These are phyloP conservation scores for Auricularia heimuer DNA, from an alignment of 768 basidiomycete genomes.

Conservation along the genomic window DNA sequence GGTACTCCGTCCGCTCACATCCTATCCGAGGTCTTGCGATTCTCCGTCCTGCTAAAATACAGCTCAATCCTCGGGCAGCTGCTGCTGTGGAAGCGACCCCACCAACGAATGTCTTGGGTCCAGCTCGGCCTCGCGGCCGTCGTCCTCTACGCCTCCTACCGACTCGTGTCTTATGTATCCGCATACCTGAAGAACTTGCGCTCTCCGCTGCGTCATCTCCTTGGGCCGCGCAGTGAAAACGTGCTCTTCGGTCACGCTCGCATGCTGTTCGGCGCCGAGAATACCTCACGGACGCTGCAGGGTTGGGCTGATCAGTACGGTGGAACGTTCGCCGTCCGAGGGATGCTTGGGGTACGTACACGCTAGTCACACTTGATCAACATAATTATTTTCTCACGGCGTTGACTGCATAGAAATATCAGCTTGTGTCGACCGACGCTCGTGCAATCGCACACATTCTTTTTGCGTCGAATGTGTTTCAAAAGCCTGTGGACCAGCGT, in stretches of 20 bases:
- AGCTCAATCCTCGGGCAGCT: no score
- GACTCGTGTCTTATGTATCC: no score
- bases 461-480: conserved; percentile 42
- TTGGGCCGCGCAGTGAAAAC: background rate
- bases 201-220: background rate
- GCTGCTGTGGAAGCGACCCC: no score
- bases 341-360: background rate
- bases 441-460: conserved; percentile 58
- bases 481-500: conserved; percentile 39
- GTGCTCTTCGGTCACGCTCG: background rate
- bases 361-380: background rate
- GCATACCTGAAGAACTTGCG: background rate
- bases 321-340: background rate
- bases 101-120: no score
- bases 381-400: background rate
- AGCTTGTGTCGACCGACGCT: conserved; percentile 47
- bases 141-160: no score
- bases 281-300: background rate
- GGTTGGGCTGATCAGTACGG: background rate
- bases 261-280: background rate
- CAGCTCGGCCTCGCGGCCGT: no score
- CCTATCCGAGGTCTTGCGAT: no score
- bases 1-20: no score
- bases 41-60: no score
- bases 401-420: conserved; percentile 14